Evolutionary conservation across 768 basidiomycete species (phyloP).

Genomic region (Lactarius tabidus): DNA sequence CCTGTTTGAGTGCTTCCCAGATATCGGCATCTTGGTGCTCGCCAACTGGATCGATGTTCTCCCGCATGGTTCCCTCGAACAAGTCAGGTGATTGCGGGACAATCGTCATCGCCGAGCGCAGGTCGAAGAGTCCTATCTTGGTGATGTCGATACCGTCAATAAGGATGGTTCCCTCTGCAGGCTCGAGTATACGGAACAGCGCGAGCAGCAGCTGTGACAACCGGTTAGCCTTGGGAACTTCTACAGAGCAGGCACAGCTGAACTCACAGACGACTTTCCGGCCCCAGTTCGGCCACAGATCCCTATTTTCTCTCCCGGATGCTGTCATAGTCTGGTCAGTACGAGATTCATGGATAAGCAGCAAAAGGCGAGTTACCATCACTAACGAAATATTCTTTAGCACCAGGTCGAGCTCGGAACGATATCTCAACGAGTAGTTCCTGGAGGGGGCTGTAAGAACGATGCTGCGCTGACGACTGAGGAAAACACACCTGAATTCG

Average conservation of each 20-base stretch:
- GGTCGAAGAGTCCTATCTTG: slow-evolving; percentile 67
- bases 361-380: slow-evolving; percentile 44
- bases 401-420: slow-evolving; percentile 73
- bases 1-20: slow-evolving; percentile 80
- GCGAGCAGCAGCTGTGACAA: slow-evolving; percentile 54
- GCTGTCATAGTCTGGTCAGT: slow-evolving; percentile 36
- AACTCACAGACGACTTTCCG: slow-evolving; percentile 67
- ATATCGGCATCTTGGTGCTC: slow-evolving; percentile 73
- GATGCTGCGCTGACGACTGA: background rate
- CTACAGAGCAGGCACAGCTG: background rate
- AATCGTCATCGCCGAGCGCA: slow-evolving; percentile 77
- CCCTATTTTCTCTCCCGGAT: slow-evolving; percentile 83
- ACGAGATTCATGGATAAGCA: background rate
- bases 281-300: slow-evolving; percentile 82
- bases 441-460: slow-evolving; percentile 34
- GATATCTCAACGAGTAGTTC: slow-evolving; percentile 73
- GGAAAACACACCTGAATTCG: slow-evolving; percentile 58
- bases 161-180: slow-evolving; percentile 56
- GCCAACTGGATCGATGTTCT: slow-evolving; percentile 88
- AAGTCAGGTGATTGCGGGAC: slow-evolving; percentile 32
- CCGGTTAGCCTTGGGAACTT: slow-evolving; percentile 2
- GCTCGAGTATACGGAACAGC: slow-evolving; percentile 75
- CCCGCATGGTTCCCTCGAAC: slow-evolving; percentile 69
- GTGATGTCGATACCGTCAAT: slow-evolving; percentile 78
- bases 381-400: slow-evolving; percentile 69